Base-by-base conservation (phyloP, 768 basidiomycete species). In the Russula ochroleuca region DNA sequence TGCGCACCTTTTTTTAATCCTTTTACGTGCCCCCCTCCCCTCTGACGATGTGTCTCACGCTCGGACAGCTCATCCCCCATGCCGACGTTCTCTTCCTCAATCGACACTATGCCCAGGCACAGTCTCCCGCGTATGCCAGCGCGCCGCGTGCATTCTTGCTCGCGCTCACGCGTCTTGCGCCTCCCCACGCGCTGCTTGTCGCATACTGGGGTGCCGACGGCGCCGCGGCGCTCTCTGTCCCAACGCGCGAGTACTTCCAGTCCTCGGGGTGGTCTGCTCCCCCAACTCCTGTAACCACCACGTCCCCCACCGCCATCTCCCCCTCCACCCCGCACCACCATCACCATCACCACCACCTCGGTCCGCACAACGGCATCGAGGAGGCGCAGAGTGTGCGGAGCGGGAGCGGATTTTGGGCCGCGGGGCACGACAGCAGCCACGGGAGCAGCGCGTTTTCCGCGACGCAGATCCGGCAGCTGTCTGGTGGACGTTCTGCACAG, bases 221-320 rank as follows among this genome's bases (percentile, higher is more conserved):
- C 13, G 88, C 87, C 1, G 92, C 91, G 0, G 85, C 90, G 5
- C 80, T 93, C 59, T 90, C 88, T 17, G 74, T 93, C 8, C 92
- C 91, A 0, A 92, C 91, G 0, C 82, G 82, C 67, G 92, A 94
- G 69, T 94, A 93, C 73, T 90, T 92, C 71, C 92, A 94, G 67
- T 86, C 85, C 67, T 90, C 89, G 0, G 85, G 87, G 1, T 93
- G 91, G 90, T 83, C 87, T 3, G 85, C 85, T 62, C 81, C 83
- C 1, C 38, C 75, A 69, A 37, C 75, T 71, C 57, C 54, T 66
- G 37, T 45, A 31, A 19, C 52, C 7, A 62, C 75, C 1, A 69
- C 73, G 28, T 62, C 70, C 53, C 21, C 62, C 48, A 64, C 70
- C 57, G 67, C 67, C 19, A 33, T 68, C 6, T 37, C 55, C 56